Base-by-base conservation (phyloP, 2,329 filamentous ascomycete species). In the Colletotrichum costaricense region DNA sequence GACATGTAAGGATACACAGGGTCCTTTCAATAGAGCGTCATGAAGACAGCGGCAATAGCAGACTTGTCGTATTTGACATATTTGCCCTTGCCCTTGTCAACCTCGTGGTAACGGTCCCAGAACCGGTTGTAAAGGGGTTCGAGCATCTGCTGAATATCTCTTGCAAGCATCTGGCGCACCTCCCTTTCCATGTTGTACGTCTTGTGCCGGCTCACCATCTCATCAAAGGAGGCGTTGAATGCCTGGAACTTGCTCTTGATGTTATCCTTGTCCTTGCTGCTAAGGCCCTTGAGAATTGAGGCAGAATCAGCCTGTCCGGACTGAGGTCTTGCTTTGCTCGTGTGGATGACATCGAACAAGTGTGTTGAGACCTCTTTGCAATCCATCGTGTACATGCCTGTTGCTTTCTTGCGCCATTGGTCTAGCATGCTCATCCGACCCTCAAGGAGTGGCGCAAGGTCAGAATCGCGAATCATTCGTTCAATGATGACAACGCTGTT, bases 11-110 rank as follows among this genome's bases (percentile, higher is more conserved):
- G 16, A 19, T 28, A 56, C 54, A 56, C 12, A 30, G 57, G 14
- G 5, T 28, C 33, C 33, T 42, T 14, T 63, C 59, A 87, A 75
- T 86, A 87, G 33, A 91, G 81, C 66, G 86, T 88, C 66, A 86
- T 78, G 78, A 92, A 92, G 11, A 93, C 87, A 26, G 90, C 90
- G 59, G 93, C 91, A 78, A 99, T 92, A 60, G 91, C 90, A 54
- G 88, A 88, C 86, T 98, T 98, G 85, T 98, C 95, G 81, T 98
- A 98, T 86, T 97, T 98, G 81, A 97, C 95, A 83, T 98, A 97
- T 84, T 99, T 99, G 77, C 96, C 96, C 84, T 95, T 97, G 73
- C 97, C 97, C 86, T 98, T 98, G 84, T 98, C 96, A 76, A 98
- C 92, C 84, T 98, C 97, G 81, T 98, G 95, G 81, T 99, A 99